phyloP scores from a whole-genome alignment of 164 flowering plant species.

The Vitis riparia region DNA sequence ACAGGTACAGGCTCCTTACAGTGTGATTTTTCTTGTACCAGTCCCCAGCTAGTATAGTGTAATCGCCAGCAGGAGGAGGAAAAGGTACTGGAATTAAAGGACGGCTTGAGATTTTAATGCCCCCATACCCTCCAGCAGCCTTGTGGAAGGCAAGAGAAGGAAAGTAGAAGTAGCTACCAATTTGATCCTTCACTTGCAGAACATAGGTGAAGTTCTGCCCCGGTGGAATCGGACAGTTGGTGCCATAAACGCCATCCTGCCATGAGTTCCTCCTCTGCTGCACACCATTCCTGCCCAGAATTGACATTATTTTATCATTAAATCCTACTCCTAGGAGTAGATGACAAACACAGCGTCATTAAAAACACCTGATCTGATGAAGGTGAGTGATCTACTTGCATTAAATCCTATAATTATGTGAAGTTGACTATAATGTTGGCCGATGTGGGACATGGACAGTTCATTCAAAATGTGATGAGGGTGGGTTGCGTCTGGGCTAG shows the following conservation, averaged over 20 bases:
- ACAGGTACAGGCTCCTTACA: slow-evolving; percentile 24
- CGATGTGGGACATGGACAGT: too few relatives aligned
- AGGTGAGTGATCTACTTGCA: too few relatives aligned
- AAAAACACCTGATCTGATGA: too few relatives aligned
- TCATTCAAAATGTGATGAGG: too few relatives aligned
- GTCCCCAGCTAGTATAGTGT: slow-evolving; percentile 50
- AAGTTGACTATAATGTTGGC: too few relatives aligned
- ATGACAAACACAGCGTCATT: too few relatives aligned
- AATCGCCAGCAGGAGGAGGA: slow-evolving; percentile 55
- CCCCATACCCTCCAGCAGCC: slow-evolving; percentile 66
- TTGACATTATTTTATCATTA: background rate
- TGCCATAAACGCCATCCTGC: slow-evolving; percentile 68
- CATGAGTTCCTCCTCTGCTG: slow-evolving; percentile 67
- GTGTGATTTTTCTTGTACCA: slow-evolving; percentile 60
- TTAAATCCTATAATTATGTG: too few relatives aligned
- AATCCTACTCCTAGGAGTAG: too few relatives aligned
- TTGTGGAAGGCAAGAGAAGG: slow-evolving; percentile 62
- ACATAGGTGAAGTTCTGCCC: slow-evolving; percentile 56
- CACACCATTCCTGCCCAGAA: slow-evolving; percentile 51
- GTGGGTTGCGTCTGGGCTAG: too few relatives aligned
- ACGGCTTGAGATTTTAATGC: slow-evolving; percentile 46
- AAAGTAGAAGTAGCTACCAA: slow-evolving; percentile 62
- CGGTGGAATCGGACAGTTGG: slow-evolving; percentile 68
- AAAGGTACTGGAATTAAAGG: slow-evolving; percentile 60
- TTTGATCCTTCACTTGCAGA: slow-evolving; percentile 68